Conservation (phyloP, 108 stramenopile species). For the Cylindrotheca closterium region DNA sequence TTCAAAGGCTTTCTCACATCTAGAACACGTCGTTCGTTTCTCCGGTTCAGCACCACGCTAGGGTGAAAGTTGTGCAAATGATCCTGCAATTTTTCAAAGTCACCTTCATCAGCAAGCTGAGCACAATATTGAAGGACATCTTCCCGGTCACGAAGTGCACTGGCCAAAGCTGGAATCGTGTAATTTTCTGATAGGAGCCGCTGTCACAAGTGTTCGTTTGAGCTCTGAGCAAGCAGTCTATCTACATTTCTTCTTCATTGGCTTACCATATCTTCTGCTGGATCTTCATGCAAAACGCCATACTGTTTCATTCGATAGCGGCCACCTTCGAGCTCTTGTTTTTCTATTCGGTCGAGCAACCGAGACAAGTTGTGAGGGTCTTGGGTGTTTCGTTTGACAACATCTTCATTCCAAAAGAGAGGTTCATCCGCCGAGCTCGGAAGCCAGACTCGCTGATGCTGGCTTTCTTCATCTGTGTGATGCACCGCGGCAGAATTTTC, state of each 20-base stretch:
- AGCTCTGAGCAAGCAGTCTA: no score
- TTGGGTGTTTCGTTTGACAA: slow-evolving; percentile 5
- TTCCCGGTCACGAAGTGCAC: slow-evolving; percentile 92
- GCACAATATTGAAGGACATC: slow-evolving; percentile 89
- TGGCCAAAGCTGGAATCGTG: slow-evolving; percentile 86
- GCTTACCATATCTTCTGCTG: slow-evolving; percentile 79
- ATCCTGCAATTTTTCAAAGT: slow-evolving; percentile 56
- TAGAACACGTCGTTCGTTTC: slow-evolving; percentile 34
- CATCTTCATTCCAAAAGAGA: slow-evolving; percentile 31
- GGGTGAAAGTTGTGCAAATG: slow-evolving; percentile 80
- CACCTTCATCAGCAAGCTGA: slow-evolving; percentile 60
- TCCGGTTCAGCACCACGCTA: slow-evolving; percentile 53
- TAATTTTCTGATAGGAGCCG: slow-evolving; percentile 85
- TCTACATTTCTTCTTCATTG: no score
- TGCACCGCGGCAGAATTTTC: slow-evolving; percentile 10
- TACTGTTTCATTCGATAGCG: slow-evolving; percentile 63
- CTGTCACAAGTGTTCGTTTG: no score
- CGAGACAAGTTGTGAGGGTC: slow-evolving; percentile 22
- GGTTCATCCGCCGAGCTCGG: slow-evolving; percentile 19
- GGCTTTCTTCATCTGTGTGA: neutral
- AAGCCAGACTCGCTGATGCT: slow-evolving; percentile 34
- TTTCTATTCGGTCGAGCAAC: slow-evolving; percentile 43
- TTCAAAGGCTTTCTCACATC: slow-evolving; percentile 75
- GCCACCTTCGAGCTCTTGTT: slow-evolving; percentile 68
- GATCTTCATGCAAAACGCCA: slow-evolving; percentile 84